Evolutionary conservation across 805 yeast species (phyloP).

Genomic region (Lipomyces spencermartinsiae): DNA sequence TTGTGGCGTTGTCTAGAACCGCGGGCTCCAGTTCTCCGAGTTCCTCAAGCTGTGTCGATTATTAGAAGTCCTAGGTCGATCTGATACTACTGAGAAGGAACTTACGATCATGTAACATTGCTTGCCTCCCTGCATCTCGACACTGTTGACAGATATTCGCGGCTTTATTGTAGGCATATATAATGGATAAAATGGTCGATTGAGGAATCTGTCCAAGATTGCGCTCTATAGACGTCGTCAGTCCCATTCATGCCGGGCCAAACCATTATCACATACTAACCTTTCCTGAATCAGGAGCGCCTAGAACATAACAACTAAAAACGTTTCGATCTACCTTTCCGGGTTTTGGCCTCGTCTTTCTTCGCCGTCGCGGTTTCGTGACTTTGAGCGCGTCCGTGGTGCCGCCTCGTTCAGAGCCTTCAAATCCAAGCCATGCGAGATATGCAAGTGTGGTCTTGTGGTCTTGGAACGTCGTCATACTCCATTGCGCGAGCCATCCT

Average conservation of each 20-base stretch:
- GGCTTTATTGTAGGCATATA: conserved; percentile 86
- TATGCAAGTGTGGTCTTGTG: conserved; percentile 84
- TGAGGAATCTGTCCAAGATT: conserved; percentile 78
- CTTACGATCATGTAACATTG: conserved; percentile 80
- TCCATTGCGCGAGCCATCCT: conserved; percentile 99
- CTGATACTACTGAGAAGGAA: background rate
- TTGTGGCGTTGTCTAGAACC: conserved; percentile 68
- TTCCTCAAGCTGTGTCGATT: conserved; percentile 63
- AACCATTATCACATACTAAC: conserved; percentile 19
- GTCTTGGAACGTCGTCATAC: conserved; percentile 90
- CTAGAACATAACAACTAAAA: conserved; percentile 86
- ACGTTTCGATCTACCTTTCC: conserved; percentile 81
- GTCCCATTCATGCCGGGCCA: background rate
- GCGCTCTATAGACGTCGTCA: conserved; percentile 54
- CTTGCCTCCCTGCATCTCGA: conserved; percentile 92
- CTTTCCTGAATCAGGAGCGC: conserved; percentile 87
- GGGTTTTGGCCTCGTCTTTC: conserved; percentile 67
- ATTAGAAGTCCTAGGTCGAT: background rate
- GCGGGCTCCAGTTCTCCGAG: conserved; percentile 87
- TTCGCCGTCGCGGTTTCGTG: conserved; percentile 77
- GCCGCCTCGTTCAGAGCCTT: conserved; percentile 45
- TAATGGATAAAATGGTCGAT: conserved; percentile 69
- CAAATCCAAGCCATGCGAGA: conserved; percentile 88
- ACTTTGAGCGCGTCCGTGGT: conserved; percentile 67
- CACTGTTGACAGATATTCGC: conserved; percentile 84